These are phyloP conservation scores for Monosporascus ibericus DNA, from an alignment of 2,329 filamentous ascomycete genomes.

Conservation along the genomic window DNA sequence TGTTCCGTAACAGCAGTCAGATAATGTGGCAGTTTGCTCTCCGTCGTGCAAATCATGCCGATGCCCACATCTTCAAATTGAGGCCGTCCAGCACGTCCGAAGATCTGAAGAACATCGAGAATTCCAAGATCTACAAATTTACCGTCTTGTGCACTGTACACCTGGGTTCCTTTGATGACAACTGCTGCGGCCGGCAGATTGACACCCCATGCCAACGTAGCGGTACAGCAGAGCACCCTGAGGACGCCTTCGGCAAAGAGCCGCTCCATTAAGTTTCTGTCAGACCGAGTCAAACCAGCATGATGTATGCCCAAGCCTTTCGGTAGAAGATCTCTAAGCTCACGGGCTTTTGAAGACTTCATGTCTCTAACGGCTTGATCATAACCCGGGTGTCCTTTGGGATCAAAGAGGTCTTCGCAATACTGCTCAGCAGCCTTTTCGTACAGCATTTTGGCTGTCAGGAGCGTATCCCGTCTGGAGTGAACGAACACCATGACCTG, in stretches of 20 bases:
- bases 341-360: constrained; percentile 76
- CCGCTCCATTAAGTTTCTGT: constrained; percentile 91
- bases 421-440: constrained; percentile 80
- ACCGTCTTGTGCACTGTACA: constrained; percentile 93
- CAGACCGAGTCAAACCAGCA: constrained; percentile 90
- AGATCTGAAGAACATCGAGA: constrained; percentile 94
- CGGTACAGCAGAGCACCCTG: constrained; percentile 96
- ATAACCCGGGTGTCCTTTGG: constrained; percentile 70
- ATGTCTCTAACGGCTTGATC: constrained; percentile 76
- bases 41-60: constrained; percentile 94
- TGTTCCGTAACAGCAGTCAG: constrained; percentile 90
- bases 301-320: constrained; percentile 95
- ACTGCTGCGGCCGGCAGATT: constrained; percentile 96
- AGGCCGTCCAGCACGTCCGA: constrained; percentile 93
- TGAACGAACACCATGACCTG: constrained; percentile 99
- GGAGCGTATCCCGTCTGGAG: constrained; percentile 87
- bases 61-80: constrained; percentile 98
- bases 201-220: constrained; percentile 96
- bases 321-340: constrained; percentile 80
- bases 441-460: constrained; percentile 77
- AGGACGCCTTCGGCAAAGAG: constrained; percentile 89
- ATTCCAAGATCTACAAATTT: constrained; percentile 97
- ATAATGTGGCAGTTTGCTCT: constrained; percentile 90
- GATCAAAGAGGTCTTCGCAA: constrained; percentile 78
- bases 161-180: constrained; percentile 94